Percentiles rank a stretch among this genome's conserved stretches.
Evolutionary conservation across 2,329 filamentous ascomycete genomes (phyloP).

Genomic region (Ceratocystis papillata): DNA sequence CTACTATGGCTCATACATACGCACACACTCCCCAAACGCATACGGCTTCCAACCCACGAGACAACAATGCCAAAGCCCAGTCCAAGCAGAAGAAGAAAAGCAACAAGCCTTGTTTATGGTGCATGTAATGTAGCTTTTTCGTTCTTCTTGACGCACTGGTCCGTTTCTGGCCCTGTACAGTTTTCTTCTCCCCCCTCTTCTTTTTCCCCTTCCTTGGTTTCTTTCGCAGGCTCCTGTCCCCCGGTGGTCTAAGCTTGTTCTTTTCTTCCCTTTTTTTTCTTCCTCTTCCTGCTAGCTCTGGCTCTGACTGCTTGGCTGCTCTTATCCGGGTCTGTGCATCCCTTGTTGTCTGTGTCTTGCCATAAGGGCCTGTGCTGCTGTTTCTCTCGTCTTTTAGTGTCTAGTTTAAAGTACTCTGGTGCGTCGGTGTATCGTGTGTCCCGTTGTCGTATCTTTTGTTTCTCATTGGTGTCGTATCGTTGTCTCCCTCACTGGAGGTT

Average conservation of each 20-base stretch:
- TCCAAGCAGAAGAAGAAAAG: not conserved
- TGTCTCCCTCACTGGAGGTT: constrained; percentile 2
- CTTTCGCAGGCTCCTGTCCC: not conserved
- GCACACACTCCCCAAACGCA: not conserved
- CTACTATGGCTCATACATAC: not conserved
- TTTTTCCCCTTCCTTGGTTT: not conserved
- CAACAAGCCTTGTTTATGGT: not conserved
- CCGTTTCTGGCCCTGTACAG: not conserved
- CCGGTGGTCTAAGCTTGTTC: constrained; percentile 2
- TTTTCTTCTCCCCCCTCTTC: not conserved
- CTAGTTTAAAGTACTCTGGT: too few species aligned
- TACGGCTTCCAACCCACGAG: not conserved
- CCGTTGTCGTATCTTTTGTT: not conserved
- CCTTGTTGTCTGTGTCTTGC: not conserved
- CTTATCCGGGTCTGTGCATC: not conserved
- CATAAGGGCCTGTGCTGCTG: not conserved
- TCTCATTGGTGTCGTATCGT: not conserved
- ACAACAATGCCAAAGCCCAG: constrained; percentile 1
- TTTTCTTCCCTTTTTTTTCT: constrained; percentile 5
- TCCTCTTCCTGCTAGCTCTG: not conserved
- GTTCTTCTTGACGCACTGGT: not conserved
- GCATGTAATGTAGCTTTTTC: constrained; percentile 3
- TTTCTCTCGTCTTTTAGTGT: not conserved
- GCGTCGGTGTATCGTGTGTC: not conserved
- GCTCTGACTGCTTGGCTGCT: not conserved